Percentiles rank a stretch among this genome's conserved stretches.
These are phyloP conservation scores for Cicer judaicum DNA, from an alignment of 306 rosid species.

Conservation along the genomic window DNA sequence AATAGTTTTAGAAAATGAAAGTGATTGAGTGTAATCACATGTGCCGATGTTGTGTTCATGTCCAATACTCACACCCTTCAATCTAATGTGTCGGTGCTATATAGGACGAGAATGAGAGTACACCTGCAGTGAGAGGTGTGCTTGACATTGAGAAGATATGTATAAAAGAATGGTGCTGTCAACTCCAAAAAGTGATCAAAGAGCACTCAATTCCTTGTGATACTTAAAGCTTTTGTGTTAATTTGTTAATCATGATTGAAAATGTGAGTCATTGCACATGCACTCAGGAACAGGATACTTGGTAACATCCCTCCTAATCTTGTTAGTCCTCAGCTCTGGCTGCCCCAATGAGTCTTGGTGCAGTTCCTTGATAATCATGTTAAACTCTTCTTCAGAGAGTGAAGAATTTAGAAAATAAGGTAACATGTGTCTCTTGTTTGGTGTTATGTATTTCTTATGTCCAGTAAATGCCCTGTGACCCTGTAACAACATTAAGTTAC, in stretches of 20 bases:
- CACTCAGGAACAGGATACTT: slow-evolving; percentile 88
- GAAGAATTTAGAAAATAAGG: slow-evolving; percentile 72
- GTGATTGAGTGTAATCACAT: too few relatives aligned
- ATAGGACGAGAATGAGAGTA: not conserved
- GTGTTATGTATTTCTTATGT: slow-evolving; percentile 93
- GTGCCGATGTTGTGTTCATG: too few relatives aligned
- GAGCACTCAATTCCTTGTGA: slow-evolving; percentile 12
- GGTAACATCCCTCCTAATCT: slow-evolving; percentile 81
- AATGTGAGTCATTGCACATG: slow-evolving; percentile 70
- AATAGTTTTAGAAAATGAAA: too few relatives aligned
- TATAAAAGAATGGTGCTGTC: slow-evolving; percentile 10
- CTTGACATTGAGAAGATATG: slow-evolving; percentile 14
- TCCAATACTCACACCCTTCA: too few relatives aligned
- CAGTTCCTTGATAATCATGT: slow-evolving; percentile 63
- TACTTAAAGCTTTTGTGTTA: slow-evolving; percentile 32
- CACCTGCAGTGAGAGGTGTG: slow-evolving; percentile 27
- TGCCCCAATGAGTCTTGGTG: slow-evolving; percentile 85
- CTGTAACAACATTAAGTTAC: slow-evolving; percentile 50
- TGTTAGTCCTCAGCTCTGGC: slow-evolving; percentile 72
- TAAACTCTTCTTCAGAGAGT: slow-evolving; percentile 75
- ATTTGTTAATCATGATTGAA: slow-evolving; percentile 37
- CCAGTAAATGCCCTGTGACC: slow-evolving; percentile 91
- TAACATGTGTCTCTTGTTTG: slow-evolving; percentile 93
- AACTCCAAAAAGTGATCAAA: slow-evolving; percentile 6
- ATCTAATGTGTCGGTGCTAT: too few relatives aligned